Percentiles rank a stretch among this genome's conserved stretches.
phyloP scores from a whole-genome alignment of 805 yeast genomes.

The Cyberlindnera mycetangii region DNA sequence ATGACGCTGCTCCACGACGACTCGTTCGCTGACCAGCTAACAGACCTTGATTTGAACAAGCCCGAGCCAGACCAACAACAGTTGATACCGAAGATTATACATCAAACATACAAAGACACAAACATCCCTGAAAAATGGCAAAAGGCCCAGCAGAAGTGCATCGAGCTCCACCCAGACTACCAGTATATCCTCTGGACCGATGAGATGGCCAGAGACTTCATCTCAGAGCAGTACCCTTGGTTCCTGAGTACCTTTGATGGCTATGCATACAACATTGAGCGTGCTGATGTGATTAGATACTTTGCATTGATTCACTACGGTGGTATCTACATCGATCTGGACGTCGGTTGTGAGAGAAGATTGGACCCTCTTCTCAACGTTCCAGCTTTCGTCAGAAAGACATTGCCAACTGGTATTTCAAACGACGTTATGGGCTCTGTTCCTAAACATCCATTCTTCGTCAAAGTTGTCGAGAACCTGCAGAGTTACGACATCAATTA shows the following conservation, averaged over 20 bases:
- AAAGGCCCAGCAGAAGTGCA: slow-evolving; percentile 71
- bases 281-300: slow-evolving; percentile 90
- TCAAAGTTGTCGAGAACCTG: slow-evolving; percentile 63
- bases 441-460: slow-evolving; percentile 83
- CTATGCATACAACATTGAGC: slow-evolving; percentile 76
- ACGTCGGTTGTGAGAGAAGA: slow-evolving; percentile 78
- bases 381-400: slow-evolving; percentile 85
- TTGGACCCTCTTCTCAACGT: slow-evolving; percentile 78
- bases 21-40: slow-evolving; percentile 58
- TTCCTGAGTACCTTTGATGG: slow-evolving; percentile 73
- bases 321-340: slow-evolving; percentile 87
- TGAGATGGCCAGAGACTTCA: slow-evolving; percentile 73
- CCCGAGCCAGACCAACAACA: slow-evolving; percentile 44
- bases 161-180: slow-evolving; percentile 81
- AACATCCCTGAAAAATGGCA: slow-evolving; percentile 81
- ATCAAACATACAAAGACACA: slow-evolving; percentile 83
- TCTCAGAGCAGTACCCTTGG: slow-evolving; percentile 81
- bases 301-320: slow-evolving; percentile 82
- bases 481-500: slow-evolving; percentile 65
- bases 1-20: slow-evolving; percentile 74
- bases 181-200: slow-evolving; percentile 91
- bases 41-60: slow-evolving; percentile 61
- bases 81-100: slow-evolving; percentile 84
- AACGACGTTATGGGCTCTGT: slow-evolving; percentile 92
- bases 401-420: slow-evolving; percentile 86